Conservation (phyloP, 768 basidiomycete species). For the Leccinum sublutescens region DNA sequence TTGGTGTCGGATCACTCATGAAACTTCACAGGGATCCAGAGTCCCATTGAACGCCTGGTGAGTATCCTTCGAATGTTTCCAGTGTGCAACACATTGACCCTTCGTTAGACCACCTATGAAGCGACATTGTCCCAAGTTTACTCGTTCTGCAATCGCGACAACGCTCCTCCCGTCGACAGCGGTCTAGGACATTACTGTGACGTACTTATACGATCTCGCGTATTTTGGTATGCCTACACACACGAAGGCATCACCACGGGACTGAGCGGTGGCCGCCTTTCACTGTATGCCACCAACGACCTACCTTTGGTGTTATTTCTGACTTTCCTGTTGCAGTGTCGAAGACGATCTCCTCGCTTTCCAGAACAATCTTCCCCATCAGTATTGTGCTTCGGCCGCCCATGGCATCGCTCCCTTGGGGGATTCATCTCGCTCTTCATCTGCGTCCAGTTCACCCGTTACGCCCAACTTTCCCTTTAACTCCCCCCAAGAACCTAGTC, state of each 20-base stretch:
- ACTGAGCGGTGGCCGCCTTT: slow-evolving; percentile 78
- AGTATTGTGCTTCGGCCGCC: slow-evolving; percentile 31
- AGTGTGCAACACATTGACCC: slow-evolving; percentile 4
- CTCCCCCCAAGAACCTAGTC: slow-evolving; percentile 22
- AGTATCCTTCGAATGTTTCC: neutral
- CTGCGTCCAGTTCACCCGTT: slow-evolving; percentile 23
- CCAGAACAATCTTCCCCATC: slow-evolving; percentile 56
- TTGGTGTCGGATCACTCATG: slow-evolving; percentile 8
- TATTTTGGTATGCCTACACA: slow-evolving; percentile 89
- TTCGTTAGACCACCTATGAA: slow-evolving; percentile 66
- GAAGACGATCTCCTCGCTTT: slow-evolving; percentile 77
- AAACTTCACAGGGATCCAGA: slow-evolving; percentile 25
- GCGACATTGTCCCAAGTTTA: slow-evolving; percentile 80
- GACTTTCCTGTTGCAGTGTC: slow-evolving; percentile 41
- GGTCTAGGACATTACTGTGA: slow-evolving; percentile 58
- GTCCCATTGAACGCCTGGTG: slow-evolving; percentile 25
- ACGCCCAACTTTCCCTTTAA: slow-evolving; percentile 25
- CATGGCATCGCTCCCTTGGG: slow-evolving; percentile 34
- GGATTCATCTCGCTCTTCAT: slow-evolving; percentile 35
- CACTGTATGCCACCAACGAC: slow-evolving; percentile 54
- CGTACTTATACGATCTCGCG: slow-evolving; percentile 61
- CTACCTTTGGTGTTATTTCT: neutral
- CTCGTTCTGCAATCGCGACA: slow-evolving; percentile 62
- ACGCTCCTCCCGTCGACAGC: slow-evolving; percentile 43
- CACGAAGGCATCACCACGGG: slow-evolving; percentile 84